Conservation (phyloP, 75 land plant species). For the Pinus tabuliformis region DNA sequence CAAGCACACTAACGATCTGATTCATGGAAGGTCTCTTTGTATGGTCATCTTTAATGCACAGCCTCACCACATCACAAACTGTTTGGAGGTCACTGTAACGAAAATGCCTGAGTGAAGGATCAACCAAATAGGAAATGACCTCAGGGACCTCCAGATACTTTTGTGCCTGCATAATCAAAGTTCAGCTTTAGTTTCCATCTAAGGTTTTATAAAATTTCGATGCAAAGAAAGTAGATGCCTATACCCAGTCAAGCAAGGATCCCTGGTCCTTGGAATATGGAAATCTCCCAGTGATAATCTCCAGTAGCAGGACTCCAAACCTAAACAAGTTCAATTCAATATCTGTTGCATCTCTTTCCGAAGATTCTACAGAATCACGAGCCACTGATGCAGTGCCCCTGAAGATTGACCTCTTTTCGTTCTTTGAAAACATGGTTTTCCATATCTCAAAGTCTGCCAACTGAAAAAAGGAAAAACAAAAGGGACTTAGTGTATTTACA, state of each 20-base stretch:
- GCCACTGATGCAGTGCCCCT: constrained; percentile 24
- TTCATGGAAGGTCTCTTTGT: constrained; percentile 61
- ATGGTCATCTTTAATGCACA: constrained; percentile 52
- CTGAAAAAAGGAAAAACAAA: constrained; percentile 25
- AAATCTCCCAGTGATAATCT: constrained; percentile 80
- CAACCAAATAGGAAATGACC: constrained; percentile 64
- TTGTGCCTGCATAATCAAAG: constrained; percentile 42
- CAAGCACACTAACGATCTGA: constrained; percentile 46
- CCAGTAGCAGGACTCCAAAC: constrained; percentile 86
- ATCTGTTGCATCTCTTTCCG: constrained; percentile 53
- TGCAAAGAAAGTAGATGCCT: constrained; percentile 2
- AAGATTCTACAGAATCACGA: constrained; percentile 31
- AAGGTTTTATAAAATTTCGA: background rate
- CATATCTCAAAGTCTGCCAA: constrained; percentile 73
- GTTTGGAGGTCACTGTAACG: constrained; percentile 54
- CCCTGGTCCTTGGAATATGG: constrained; percentile 72
- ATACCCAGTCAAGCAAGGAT: constrained; percentile 82
- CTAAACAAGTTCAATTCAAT: constrained; percentile 69
- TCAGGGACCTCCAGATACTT: constrained; percentile 66
- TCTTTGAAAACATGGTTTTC: constrained; percentile 47
- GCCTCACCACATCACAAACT: constrained; percentile 61
- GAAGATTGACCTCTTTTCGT: constrained; percentile 30
- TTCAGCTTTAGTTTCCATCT: background rate
- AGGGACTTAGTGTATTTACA: background rate
- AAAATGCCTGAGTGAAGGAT: constrained; percentile 69